A percentile compares a stretch with the other conserved stretches of the same genome.
These are phyloP conservation scores for Rhododendron ovatum DNA, from an alignment of 148 eudicot species.

Conservation along the genomic window DNA sequence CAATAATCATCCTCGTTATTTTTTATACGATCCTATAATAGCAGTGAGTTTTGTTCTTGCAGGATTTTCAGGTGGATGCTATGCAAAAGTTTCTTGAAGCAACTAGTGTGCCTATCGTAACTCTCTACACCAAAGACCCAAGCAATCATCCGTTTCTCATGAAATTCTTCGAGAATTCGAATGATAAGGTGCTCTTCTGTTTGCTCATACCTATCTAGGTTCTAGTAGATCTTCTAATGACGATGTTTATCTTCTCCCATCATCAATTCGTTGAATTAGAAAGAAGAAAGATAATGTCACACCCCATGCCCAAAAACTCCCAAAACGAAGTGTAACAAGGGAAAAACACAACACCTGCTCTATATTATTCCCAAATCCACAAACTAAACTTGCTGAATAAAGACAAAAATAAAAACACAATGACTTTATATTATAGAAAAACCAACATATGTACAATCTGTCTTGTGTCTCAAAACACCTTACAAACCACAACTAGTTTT, in stretches of 20 bases:
- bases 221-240: not conserved
- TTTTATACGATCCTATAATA: not conserved
- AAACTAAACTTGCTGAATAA: too few species aligned
- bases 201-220: not conserved
- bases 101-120: slow-evolving; percentile 51
- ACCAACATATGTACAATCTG: too few species aligned
- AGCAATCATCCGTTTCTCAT: slow-evolving; percentile 44
- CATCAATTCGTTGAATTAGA: not conserved
- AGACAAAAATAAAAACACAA: too few species aligned
- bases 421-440: too few species aligned
- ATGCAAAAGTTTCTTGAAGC: slow-evolving; percentile 53
- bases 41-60: not conserved
- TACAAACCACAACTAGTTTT: too few species aligned
- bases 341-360: too few species aligned
- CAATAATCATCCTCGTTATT: not conserved
- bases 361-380: too few species aligned
- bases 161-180: slow-evolving; percentile 44
- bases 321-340: too few species aligned
- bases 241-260: not conserved
- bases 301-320: too few species aligned
- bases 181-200: slow-evolving; percentile 45
- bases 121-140: slow-evolving; percentile 45
- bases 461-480: too few species aligned
- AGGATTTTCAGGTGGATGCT: slow-evolving; percentile 67
- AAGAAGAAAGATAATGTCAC: not conserved